Evolutionary conservation across 1,139 yeast genomes (phyloP).

Genomic region (Protomyces inundatus): DNA sequence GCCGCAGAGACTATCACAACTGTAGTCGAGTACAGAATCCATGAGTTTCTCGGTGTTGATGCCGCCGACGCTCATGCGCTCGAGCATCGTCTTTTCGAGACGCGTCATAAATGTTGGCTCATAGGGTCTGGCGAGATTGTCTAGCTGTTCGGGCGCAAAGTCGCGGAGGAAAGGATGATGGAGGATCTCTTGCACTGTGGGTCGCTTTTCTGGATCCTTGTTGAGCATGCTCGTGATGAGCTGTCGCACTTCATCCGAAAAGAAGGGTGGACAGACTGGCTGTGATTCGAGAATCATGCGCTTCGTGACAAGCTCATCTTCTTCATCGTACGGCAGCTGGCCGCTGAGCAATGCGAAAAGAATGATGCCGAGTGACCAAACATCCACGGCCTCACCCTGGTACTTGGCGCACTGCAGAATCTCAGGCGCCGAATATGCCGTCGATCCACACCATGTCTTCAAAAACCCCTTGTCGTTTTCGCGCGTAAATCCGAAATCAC

Average conservation of each 20-base stretch:
- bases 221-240: constrained; percentile 53
- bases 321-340: constrained; percentile 85
- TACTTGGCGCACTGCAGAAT: constrained; percentile 62
- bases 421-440: constrained; percentile 97
- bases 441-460: constrained; percentile 88
- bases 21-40: constrained; percentile 54
- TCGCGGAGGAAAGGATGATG: constrained; percentile 57
- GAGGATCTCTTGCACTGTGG: constrained; percentile 57
- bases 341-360: constrained; percentile 84
- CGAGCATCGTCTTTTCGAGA: constrained; percentile 60
- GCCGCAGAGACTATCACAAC: constrained; percentile 78
- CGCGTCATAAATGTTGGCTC: constrained; percentile 52
- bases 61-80: constrained; percentile 59
- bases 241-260: constrained; percentile 42
- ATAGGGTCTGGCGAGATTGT: constrained; percentile 43
- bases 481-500: constrained; percentile 92
- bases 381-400: constrained; percentile 69
- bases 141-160: constrained; percentile 45
- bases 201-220: constrained; percentile 65
- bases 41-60: constrained; percentile 62
- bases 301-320: constrained; percentile 59
- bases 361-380: constrained; percentile 93
- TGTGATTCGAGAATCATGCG: constrained; percentile 58
- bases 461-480: constrained; percentile 60
- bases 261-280: constrained; percentile 50